Evolutionary conservation across 1,284 basidiomycete genomes (phyloP).

Genomic region (Malassezia psittaci): DNA sequence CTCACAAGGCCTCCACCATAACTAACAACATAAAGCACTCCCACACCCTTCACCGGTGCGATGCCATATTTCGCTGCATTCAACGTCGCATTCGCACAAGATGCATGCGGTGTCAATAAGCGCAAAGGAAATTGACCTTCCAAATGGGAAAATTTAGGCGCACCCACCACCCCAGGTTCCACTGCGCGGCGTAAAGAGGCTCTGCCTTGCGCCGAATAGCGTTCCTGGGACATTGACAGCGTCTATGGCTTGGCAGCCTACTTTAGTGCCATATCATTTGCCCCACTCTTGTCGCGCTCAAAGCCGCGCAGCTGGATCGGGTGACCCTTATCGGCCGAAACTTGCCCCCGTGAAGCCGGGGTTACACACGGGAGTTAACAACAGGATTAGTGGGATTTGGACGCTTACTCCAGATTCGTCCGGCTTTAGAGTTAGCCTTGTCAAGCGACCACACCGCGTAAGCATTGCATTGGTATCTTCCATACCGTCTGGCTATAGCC

Average conservation of each 20-base stretch:
- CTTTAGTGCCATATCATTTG: not conserved
- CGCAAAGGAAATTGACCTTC: constrained; percentile 9
- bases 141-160: constrained; percentile 14
- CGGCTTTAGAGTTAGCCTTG: no score
- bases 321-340: not conserved
- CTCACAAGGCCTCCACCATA: constrained; percentile 90
- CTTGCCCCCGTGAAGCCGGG: not conserved
- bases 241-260: not conserved
- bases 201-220: constrained; percentile 1
- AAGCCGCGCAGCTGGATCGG: not conserved
- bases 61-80: constrained; percentile 2
- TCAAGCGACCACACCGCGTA: no score
- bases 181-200: constrained; percentile 5
- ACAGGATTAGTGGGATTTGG: not conserved
- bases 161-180: not conserved
- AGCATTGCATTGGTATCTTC: no score
- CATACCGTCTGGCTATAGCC: not conserved
- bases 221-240: constrained; percentile 5
- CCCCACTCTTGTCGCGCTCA: not conserved
- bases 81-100: constrained; percentile 3
- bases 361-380: constrained; percentile 1
- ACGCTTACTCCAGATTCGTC: no score
- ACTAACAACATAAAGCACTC: constrained; percentile 67
- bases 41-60: constrained; percentile 50
- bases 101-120: constrained; percentile 2